phyloP scores from a whole-genome alignment of 305 asterid species.

The Fraxinus albicans region DNA sequence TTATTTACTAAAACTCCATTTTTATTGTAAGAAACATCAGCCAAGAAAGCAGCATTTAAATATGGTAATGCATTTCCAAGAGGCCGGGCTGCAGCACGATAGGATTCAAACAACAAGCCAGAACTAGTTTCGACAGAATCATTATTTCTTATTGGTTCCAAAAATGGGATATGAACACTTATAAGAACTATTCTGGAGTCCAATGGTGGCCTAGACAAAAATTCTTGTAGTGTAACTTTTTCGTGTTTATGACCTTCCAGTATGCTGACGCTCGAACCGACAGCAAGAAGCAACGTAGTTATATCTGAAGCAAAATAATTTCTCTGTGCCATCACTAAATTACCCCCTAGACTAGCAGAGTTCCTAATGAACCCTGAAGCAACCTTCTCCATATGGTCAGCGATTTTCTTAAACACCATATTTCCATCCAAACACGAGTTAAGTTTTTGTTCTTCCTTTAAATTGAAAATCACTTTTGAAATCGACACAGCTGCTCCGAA shows the following conservation, averaged over 20 bases:
- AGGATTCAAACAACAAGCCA: slow-evolving; percentile 57
- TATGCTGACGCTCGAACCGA: slow-evolving; percentile 52
- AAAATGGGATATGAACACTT: slow-evolving; percentile 57
- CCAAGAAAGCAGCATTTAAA: slow-evolving; percentile 80
- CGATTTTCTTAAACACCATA: slow-evolving; percentile 44
- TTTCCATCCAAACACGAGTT: slow-evolving; percentile 27
- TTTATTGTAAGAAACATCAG: slow-evolving; percentile 47
- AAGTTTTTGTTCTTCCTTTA: slow-evolving; percentile 37
- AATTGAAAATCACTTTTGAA: slow-evolving; percentile 43
- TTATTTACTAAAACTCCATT: slow-evolving; percentile 38
- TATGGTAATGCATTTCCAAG: slow-evolving; percentile 90
- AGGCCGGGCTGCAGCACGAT: slow-evolving; percentile 79
- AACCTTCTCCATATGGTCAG: slow-evolving; percentile 65
- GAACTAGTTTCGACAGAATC: slow-evolving; percentile 32
- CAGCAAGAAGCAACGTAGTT: slow-evolving; percentile 73
- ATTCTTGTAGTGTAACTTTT: slow-evolving; percentile 58
- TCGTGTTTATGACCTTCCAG: slow-evolving; percentile 36
- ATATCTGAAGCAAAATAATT: slow-evolving; percentile 84
- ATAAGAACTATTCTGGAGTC: slow-evolving; percentile 54
- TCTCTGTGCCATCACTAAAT: slow-evolving; percentile 82
- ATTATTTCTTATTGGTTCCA: slow-evolving; percentile 26
- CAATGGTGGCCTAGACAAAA: slow-evolving; percentile 55
- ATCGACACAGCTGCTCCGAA: slow-evolving; percentile 74
- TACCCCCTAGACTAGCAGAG: slow-evolving; percentile 86
- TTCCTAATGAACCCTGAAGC: slow-evolving; percentile 77